Evolutionary conservation across 768 basidiomycete genomes (phyloP), one percentile per base, ranked within the genome.

Genomic region (Clitopilus hobsonii): DNA sequence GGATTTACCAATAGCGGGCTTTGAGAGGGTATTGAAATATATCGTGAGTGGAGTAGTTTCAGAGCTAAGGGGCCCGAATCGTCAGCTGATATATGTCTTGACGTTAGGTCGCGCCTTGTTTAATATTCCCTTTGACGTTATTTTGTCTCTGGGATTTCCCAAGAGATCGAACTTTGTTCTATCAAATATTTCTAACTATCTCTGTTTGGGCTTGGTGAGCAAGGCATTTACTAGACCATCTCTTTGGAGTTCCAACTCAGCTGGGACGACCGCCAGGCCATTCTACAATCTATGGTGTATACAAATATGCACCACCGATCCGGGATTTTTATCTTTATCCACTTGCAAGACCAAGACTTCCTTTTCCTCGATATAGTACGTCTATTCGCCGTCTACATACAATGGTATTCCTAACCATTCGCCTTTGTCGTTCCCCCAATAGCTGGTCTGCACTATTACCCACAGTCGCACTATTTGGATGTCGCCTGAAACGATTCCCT

Each of bases 81-180:
- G 5, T n/a, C n/a, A 14, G 18, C 20, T 50, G 52, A 48, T 60
- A 53, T 16, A 22, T 53, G 41, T 45, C 22, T 54, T 28, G 6
- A 36, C 16, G 13, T 13, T 49, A 74, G 79, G 57, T 83, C 57
- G 68, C 76, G 0, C 81, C 84, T 2, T 62, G 67, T 1, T 58
- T 83, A 30, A 77, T 77, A 2, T 61, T 84, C 26, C 82, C 80
- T 2, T 63, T 84, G 22, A 61, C 78, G 24, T 60, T 73, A 47
- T 68, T 83, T 65, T 75, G 83, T 52, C 60, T 76, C 18, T 78
- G 75, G 63, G 76, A 84, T 70, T 75, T 75, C 58, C 83, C 83
- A 7, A 70, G 78, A 22, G 71, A 79, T 38, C 71, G 72, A 22
- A 67, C 66, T 23, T 57, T 64, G 8, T 63, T 78, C 13, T 85